These are phyloP conservation scores for Oehlia diaphana DNA, from an alignment of 192 early-diverging fungal genomes.

Conservation along the genomic window DNA sequence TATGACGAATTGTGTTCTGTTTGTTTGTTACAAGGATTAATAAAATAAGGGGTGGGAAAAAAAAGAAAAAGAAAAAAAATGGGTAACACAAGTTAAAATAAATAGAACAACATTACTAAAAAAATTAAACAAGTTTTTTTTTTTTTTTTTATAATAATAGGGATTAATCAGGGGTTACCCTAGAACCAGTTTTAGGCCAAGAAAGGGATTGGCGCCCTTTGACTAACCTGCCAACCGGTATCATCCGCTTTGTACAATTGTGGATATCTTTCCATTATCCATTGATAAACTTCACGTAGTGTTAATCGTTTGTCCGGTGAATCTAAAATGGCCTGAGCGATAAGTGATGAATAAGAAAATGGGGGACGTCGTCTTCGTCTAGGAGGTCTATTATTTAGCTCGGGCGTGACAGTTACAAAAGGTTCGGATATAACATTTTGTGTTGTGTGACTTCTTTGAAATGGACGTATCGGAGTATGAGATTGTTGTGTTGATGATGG, in stretches of 20 bases:
- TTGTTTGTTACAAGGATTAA: neutral
- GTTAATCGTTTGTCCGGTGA: constrained; percentile 69
- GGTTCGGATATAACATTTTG: constrained; percentile 25
- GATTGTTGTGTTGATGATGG: neutral
- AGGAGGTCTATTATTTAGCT: constrained; percentile 26
- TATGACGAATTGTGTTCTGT: constrained; percentile 87
- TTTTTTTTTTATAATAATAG: neutral
- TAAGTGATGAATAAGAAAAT: constrained; percentile 79
- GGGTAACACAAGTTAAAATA: neutral
- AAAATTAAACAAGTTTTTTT: neutral
- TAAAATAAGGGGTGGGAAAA: constrained; percentile 4
- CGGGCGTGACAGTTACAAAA: constrained; percentile 27
- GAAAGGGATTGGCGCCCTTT: neutral
- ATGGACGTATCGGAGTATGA: neutral
- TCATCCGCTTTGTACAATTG: constrained; percentile 72
- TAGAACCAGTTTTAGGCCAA: neutral
- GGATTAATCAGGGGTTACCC: neutral
- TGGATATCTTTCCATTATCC: constrained; percentile 72
- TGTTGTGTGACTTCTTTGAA: constrained; percentile 20
- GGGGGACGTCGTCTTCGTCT: constrained; percentile 49
- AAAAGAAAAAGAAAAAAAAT: neutral
- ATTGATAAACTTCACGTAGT: constrained; percentile 83
- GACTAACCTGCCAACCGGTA: constrained; percentile 58
- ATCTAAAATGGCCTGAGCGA: constrained; percentile 77
- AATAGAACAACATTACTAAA: neutral